Conservation (phyloP, 2,329 filamentous ascomycete genomes). For the Exophiala spinifera region DNA sequence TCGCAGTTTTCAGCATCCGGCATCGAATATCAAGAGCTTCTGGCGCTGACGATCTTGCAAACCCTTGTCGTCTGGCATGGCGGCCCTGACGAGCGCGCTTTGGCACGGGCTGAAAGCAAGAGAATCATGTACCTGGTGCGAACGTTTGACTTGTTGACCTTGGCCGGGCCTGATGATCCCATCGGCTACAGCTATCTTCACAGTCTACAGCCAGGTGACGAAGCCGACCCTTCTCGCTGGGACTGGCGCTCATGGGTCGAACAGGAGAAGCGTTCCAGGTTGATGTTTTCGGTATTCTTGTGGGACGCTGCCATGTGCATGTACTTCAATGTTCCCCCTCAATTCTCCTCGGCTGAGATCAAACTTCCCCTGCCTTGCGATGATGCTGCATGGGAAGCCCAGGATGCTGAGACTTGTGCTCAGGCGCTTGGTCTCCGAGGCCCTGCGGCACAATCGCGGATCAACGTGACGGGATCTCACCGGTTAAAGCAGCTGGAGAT, state of each 20-base stretch:
- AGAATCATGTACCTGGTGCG: slow-evolving; percentile 48
- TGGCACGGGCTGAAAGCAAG: slow-evolving; percentile 52
- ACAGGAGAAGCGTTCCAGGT: slow-evolving; percentile 65
- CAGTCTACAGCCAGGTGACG: slow-evolving; percentile 50
- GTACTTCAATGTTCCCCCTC: slow-evolving; percentile 66
- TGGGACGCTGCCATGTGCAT: slow-evolving; percentile 64
- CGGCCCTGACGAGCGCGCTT: slow-evolving; percentile 61
- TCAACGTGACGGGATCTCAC: slow-evolving; percentile 61
- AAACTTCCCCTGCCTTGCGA: slow-evolving; percentile 67
- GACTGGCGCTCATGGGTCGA: slow-evolving; percentile 67
- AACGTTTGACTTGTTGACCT: slow-evolving; percentile 54
- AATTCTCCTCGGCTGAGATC: slow-evolving; percentile 63
- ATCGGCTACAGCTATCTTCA: slow-evolving; percentile 60
- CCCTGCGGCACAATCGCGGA: slow-evolving; percentile 49
- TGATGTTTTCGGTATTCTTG: slow-evolving; percentile 64
- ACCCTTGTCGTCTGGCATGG: slow-evolving; percentile 68
- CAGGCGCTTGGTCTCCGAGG: slow-evolving; percentile 64
- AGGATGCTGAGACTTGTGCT: slow-evolving; percentile 57
- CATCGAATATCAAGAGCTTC: slow-evolving; percentile 54
- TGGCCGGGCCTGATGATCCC: slow-evolving; percentile 48
- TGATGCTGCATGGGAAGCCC: slow-evolving; percentile 71
- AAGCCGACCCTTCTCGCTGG: slow-evolving; percentile 53
- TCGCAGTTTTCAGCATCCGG: slow-evolving; percentile 45
- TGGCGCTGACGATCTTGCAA: slow-evolving; percentile 62
- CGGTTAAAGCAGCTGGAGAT: slow-evolving; percentile 64